Conservation (phyloP, 2,329 filamentous ascomycete genomes). For the Coniochaeta hoffmannii region DNA sequence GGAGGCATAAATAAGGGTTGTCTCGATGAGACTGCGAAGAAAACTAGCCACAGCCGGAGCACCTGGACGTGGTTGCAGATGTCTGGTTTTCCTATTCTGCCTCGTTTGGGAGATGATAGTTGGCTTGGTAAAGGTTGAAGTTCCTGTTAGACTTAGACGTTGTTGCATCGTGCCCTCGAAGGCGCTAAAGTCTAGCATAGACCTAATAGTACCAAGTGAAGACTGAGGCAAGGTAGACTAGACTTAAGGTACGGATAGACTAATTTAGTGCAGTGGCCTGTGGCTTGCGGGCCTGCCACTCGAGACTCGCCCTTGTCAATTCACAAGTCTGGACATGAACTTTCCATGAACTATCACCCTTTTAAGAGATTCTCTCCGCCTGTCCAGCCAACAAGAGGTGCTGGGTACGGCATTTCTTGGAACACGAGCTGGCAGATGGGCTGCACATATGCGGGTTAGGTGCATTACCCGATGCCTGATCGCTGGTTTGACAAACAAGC, state of each 20-base stretch:
- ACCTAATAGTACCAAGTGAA: no score
- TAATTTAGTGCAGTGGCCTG: background rate
- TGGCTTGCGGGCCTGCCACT: background rate
- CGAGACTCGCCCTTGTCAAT: no score
- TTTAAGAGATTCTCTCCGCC: background rate
- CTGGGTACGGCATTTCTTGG: background rate
- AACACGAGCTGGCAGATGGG: background rate
- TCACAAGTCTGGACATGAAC: background rate
- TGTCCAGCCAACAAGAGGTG: background rate
- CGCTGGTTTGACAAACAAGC: background rate
- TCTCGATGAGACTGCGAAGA: no score
- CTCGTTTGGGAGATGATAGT: no score
- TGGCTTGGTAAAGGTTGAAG: no score
- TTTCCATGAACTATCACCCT: background rate
- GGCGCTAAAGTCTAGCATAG: no score
- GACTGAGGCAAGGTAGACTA: no score
- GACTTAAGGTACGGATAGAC: background rate
- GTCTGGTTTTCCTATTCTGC: no score
- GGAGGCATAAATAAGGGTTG: background rate
- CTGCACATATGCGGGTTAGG: conserved; percentile 9
- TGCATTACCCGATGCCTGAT: conserved; percentile 16
- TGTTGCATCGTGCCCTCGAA: no score
- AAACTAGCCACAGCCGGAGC: no score
- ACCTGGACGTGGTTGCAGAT: no score
- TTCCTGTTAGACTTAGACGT: no score